Evolutionary conservation across 2,329 filamentous ascomycete genomes (phyloP).

Genomic region (Huntiella bhutanensis): DNA sequence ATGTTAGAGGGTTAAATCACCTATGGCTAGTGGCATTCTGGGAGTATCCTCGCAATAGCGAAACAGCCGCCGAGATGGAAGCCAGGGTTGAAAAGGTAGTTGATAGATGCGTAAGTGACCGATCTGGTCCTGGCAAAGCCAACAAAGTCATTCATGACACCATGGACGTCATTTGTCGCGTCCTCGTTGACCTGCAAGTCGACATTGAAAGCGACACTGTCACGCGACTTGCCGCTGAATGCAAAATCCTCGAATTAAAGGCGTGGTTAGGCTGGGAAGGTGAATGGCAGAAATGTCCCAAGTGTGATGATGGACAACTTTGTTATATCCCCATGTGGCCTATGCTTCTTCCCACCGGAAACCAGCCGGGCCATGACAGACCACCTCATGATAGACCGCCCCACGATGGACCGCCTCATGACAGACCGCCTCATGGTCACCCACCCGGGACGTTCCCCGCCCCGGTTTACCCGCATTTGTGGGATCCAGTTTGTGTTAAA

Average conservation of each 20-base stretch:
- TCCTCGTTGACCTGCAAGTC: not conserved
- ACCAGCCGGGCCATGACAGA: slow-evolving; percentile 11
- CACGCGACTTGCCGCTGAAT: not conserved
- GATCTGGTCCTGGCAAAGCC: slow-evolving; percentile 21
- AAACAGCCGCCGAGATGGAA: slow-evolving; percentile 15
- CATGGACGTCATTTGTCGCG: slow-evolving; percentile 18
- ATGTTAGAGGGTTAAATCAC: slow-evolving; percentile 23
- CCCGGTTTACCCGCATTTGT: slow-evolving; percentile 11
- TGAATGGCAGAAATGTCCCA: slow-evolving; percentile 23
- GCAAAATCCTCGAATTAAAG: slow-evolving; percentile 22
- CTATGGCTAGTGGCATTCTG: slow-evolving; percentile 26
- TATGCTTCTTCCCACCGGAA: slow-evolving; percentile 14
- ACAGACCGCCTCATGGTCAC: not conserved
- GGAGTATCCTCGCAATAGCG: slow-evolving; percentile 21
- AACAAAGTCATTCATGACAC: slow-evolving; percentile 24
- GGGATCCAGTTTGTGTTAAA: slow-evolving; percentile 16
- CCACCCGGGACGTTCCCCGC: slow-evolving; percentile 1
- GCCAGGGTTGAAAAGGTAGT: slow-evolving; percentile 20
- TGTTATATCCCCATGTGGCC: slow-evolving; percentile 35
- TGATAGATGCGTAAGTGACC: slow-evolving; percentile 12
- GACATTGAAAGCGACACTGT: not conserved
- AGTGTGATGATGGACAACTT: slow-evolving; percentile 24
- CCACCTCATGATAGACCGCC: not conserved
- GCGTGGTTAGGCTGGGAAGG: slow-evolving; percentile 33
- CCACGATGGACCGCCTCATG: not conserved